A percentile compares a stretch with the other conserved stretches of the same genome.
Evolutionary conservation across 345 rosid genomes (phyloP).

Genomic region (Syzygium aromaticum): DNA sequence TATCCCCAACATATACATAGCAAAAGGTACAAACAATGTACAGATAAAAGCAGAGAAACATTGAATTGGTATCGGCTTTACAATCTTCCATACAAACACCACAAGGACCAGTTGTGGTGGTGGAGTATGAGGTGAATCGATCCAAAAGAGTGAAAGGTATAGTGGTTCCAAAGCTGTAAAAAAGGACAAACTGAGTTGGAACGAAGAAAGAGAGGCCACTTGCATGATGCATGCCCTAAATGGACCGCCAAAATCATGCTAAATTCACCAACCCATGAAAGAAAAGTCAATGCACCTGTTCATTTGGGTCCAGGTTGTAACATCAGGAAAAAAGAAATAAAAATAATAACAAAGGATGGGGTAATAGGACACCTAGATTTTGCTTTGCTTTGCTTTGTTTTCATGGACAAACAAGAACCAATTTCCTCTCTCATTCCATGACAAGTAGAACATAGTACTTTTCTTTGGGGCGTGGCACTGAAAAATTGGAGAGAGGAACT

Average conservation of each 20-base stretch:
- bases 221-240: background rate
- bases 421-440: background rate
- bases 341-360: background rate
- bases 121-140: background rate
- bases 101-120: background rate
- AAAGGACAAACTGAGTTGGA: background rate
- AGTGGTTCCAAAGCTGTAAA: background rate
- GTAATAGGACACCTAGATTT: background rate
- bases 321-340: background rate
- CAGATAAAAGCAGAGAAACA: background rate
- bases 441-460: background rate
- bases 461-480: constrained; percentile 2
- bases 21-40: background rate
- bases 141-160: background rate
- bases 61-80: background rate
- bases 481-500: constrained; percentile 6
- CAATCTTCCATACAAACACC: background rate
- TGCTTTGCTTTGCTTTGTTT: background rate
- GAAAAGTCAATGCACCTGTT: background rate
- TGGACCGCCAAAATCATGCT: background rate
- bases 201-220: background rate
- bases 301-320: background rate
- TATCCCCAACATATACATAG: background rate
- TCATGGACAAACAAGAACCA: background rate
- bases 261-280: background rate